Base-by-base conservation (phyloP, 2,329 filamentous ascomycete species). In the Sordariomycetes sp. region DNA sequence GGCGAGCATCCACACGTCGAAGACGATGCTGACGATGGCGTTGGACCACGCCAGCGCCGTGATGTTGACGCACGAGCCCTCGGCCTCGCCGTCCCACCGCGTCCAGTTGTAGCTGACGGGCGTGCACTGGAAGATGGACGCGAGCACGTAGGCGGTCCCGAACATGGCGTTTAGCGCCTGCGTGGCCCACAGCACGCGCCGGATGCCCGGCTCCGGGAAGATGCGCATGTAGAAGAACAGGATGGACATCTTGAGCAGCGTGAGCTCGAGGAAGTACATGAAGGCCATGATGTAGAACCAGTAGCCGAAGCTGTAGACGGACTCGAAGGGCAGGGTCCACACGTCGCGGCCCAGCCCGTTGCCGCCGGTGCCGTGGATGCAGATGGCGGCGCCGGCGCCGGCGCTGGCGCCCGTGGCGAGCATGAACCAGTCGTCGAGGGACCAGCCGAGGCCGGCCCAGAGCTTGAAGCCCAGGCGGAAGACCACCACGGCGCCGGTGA, bases 151-250 rank as follows among this genome's bases (percentile, higher is more conserved):
- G 1, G 65, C 61, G 22, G 73, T 3, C 3, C 74, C 72, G 60
- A 68, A 74, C 0, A 68, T 8, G 1, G 66, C 46, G 58, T 69
- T 71, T 59, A 76, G 65, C 35, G 61, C 64, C 35, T 76, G 63
- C 0, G 73, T 74, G 16, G 58, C 69, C 66, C 69, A 72, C 3
- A 77, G 65, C 3, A 74, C 18, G 18, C 66, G 65, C 18, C 70
- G 69, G 3, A 77, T 68, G 3, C 53, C 58, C 3, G 48, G 60
- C 0, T 63, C 63, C 1, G 74, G 74, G 60, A 81, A 81, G 60
- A 81, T 76, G 50, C 76, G 73, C 35, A 77, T 67, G 65, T 79
- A 81, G 66, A 81, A 78, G 62, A 74, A 68, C 6, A 81, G 69
- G 56, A 82, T 70, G 6, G 77, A 73, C 7, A 78, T 64, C 61